A percentile compares a stretch with the other conserved stretches of the same genome.
Evolutionary conservation across 768 basidiomycete species (phyloP).

Genomic region (Leucosporidium scottii): DNA sequence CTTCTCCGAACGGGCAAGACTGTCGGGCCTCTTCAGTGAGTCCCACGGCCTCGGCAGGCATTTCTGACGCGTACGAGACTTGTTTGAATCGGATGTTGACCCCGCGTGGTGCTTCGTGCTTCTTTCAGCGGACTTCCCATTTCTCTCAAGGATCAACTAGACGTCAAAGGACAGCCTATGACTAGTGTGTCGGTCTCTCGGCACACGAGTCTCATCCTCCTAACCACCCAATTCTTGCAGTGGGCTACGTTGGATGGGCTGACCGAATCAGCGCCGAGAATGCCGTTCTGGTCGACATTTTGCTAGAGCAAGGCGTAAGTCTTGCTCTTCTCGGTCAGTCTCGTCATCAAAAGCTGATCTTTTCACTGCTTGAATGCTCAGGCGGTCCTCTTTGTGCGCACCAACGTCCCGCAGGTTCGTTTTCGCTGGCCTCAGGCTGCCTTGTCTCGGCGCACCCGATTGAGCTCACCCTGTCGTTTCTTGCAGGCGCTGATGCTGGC

Average conservation of each 20-base stretch:
- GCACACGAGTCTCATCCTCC: too few species aligned
- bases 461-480: too few species aligned
- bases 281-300: conserved; percentile 52
- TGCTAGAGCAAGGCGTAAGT: conserved; percentile 52
- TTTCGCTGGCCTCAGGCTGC: too few species aligned
- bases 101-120: too few species aligned
- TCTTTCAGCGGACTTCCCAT: conserved; percentile 6
- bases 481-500: conserved; percentile 30
- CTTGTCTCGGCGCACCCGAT: too few species aligned
- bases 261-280: conserved; percentile 50
- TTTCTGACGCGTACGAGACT: too few species aligned
- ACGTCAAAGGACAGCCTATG: neutral
- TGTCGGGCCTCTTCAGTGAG: conserved; percentile 53
- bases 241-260: conserved; percentile 66
- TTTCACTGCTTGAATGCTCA: conserved; percentile 41
- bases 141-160: conserved; percentile 28
- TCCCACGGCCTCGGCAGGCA: too few species aligned
- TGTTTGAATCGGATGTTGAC: too few species aligned
- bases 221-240: too few species aligned
- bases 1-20: conserved; percentile 56
- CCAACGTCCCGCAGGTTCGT: conserved; percentile 33
- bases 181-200: too few species aligned
- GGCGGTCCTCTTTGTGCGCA: conserved; percentile 40
- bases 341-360: conserved; percentile 41
- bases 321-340: too few species aligned